Base-by-base conservation (phyloP, 2,329 filamentous ascomycete species). In the Juglanconis sp. region DNA sequence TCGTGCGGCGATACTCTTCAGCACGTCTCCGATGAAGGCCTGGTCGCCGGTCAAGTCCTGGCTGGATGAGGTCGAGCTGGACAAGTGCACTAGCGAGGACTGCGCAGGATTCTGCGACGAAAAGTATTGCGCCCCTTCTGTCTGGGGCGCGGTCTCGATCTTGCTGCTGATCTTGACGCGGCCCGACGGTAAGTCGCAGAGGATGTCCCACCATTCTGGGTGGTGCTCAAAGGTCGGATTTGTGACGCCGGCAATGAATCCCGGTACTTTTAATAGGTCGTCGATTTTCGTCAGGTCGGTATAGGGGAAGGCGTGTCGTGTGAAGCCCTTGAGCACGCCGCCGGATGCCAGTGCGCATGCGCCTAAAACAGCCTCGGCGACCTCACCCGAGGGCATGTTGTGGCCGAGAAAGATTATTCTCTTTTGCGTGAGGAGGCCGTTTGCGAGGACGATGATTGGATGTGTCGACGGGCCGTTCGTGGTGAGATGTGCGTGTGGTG, bases 221-320 rank as follows among this genome's bases (percentile, higher is more conserved):
- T 98, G 94, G 69, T 92, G 87, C 63, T 94, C 92, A 72, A 99
- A 99, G 0, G 92, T 94, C 5, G 95, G 95, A 71, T 99, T 99
- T 1, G 94, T 99, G 46, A 99, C 95, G 60, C 95, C 95, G 3
- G 95, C 95, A 68, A 99, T 96, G 74, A 99, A 99, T 2, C 95
- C 95, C 6, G 95, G 94, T 0, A 99, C 95, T 68, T 96, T 94
- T 52, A 99, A 82, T 10, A 99, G 83, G 71, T 98, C 95, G 66
- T 99, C 95, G 62, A 99, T 93, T 76, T 99, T 99, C 65, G 92
- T 97, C 48, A 99, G 81, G 76, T 99, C 95, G 1, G 95, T 99
- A 71, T 99, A 99, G 2, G 95, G 95, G 71, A 99, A 99, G 0
- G 95, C 95, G 75, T 98, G 92, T 17, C 95, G 86, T 8, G 94